Conservation (phyloP, 2,329 filamentous ascomycete genomes). For the Sarocladium kiliense region DNA sequence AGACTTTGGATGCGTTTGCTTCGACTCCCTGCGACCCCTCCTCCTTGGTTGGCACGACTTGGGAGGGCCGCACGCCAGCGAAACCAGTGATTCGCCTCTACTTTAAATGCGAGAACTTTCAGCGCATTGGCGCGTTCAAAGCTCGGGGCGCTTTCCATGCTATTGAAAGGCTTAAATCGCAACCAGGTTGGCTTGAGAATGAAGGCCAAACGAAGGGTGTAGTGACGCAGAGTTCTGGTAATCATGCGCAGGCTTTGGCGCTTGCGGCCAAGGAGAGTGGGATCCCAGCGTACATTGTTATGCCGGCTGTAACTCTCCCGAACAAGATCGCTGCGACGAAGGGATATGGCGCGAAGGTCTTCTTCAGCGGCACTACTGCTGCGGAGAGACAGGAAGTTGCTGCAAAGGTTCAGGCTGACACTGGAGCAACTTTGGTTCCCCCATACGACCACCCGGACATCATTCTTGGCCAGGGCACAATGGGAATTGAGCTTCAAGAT, state of each 20-base stretch:
- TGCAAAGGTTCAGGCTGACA: conserved; percentile 54
- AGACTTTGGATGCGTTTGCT: conserved; percentile 62
- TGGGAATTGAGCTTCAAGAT: conserved; percentile 65
- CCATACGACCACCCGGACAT: conserved; percentile 83
- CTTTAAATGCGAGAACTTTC: conserved; percentile 85
- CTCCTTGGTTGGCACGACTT: conserved; percentile 43
- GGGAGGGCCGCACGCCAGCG: conserved; percentile 44
- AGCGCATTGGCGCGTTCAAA: conserved; percentile 81
- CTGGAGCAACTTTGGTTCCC: conserved; percentile 67
- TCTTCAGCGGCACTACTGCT: conserved; percentile 56
- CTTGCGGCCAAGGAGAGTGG: conserved; percentile 64
- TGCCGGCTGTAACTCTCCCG: conserved; percentile 69
- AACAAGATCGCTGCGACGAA: conserved; percentile 36
- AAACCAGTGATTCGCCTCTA: conserved; percentile 61
- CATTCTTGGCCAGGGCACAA: conserved; percentile 76
- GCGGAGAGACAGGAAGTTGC: conserved; percentile 70
- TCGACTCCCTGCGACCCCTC: conserved; percentile 54
- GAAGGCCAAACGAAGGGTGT: conserved; percentile 57
- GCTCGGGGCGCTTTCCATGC: conserved; percentile 77
- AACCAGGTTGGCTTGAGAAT: conserved; percentile 49
- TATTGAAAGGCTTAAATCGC: conserved; percentile 55
- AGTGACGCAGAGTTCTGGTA: conserved; percentile 76
- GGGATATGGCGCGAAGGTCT: conserved; percentile 15
- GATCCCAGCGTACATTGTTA: conserved; percentile 74
- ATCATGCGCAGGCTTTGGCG: conserved; percentile 79